Conservation (phyloP, 495 filamentous ascomycete genomes). For the Aspergillus avenaceus region DNA sequence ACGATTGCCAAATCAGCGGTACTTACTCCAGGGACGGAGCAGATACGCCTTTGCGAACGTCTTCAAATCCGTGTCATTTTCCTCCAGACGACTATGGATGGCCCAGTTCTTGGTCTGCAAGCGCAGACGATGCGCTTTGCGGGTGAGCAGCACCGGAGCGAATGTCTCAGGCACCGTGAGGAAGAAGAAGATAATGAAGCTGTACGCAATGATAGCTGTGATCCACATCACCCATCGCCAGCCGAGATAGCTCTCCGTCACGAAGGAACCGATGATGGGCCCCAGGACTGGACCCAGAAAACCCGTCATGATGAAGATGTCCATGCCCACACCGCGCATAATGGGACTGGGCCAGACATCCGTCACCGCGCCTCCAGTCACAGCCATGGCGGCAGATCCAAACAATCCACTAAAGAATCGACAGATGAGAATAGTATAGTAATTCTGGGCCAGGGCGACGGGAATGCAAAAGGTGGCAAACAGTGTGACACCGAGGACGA, state of each 20-base stretch:
- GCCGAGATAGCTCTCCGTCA: slow-evolving; percentile 42
- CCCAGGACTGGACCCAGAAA: slow-evolving; percentile 54
- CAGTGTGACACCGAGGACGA: slow-evolving; percentile 45
- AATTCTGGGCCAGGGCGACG: slow-evolving; percentile 50
- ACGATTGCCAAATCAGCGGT: too few relatives aligned
- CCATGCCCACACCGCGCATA: slow-evolving; percentile 51
- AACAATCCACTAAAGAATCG: slow-evolving; percentile 55
- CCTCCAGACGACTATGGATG: slow-evolving; percentile 30
- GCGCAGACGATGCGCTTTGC: slow-evolving; percentile 45
- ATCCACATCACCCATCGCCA: slow-evolving; percentile 61
- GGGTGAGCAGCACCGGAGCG: slow-evolving; percentile 43
- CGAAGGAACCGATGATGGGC: slow-evolving; percentile 53
- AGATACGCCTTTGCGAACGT: slow-evolving; percentile 38
- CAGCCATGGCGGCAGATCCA: slow-evolving; percentile 53
- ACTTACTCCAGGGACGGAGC: slow-evolving; percentile 26
- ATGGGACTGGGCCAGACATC: slow-evolving; percentile 57
- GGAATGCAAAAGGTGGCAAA: slow-evolving; percentile 55
- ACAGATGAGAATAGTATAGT: slow-evolving; percentile 48
- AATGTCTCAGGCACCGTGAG: slow-evolving; percentile 53
- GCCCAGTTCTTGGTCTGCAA: slow-evolving; percentile 55
- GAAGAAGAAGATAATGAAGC: slow-evolving; percentile 37
- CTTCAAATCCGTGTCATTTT: slow-evolving; percentile 13
- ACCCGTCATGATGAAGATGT: slow-evolving; percentile 44
- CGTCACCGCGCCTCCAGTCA: slow-evolving; percentile 48
- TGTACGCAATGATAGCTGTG: slow-evolving; percentile 46